Base-by-base conservation (phyloP, 805 yeast species). In the Yarrowia sp. region DNA sequence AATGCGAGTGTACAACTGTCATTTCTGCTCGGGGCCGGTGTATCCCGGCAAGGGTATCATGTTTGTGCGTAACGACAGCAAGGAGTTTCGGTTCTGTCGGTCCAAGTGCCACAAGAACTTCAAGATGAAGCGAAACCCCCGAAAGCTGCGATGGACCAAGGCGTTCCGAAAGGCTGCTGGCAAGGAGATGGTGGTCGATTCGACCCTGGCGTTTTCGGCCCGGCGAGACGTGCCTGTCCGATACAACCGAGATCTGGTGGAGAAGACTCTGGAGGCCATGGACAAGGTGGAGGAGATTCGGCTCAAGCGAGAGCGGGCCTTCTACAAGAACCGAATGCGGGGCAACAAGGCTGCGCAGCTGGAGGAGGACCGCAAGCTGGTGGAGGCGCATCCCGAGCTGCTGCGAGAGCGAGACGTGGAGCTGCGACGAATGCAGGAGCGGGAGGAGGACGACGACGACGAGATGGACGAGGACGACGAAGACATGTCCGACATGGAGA, bases 101-200 rank as follows among this genome's bases (percentile, higher is more conserved):
- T 92, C 98, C 70, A 95, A 95, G 79, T 95, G 99, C 82, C 99
- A 95, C 82, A 92, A 93, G 78, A 89, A 92, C 68, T 95, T 95
- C 87, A 95, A 95, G 79, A 96, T 92, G 83, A 92, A 97, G 84
- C 89, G 99, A 81, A 95, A 95, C 83, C 99, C 99, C 74, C 89
- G 99, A 82, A 95, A 95, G 80, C 87, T 93, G 80, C 90, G 86
- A 81, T 95, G 99, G 99, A 95, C 99, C 68, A 95, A 95, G 80
- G 98, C 99, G 1, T 95, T 95, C 85, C 87, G 99, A 82, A 95
- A 95, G 79, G 96, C 98, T 70, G 98, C 98, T 53, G 99, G 99
- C 75, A 95, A 95, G 79, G 99, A 95, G 78, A 86, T 95, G 84
- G 97, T 96, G 30, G 98, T 95, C 69, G 99, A 95, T 76, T 90